Evolutionary conservation across 1,139 yeast genomes (phyloP).

Genomic region (Lodderomyces beijingensis): DNA sequence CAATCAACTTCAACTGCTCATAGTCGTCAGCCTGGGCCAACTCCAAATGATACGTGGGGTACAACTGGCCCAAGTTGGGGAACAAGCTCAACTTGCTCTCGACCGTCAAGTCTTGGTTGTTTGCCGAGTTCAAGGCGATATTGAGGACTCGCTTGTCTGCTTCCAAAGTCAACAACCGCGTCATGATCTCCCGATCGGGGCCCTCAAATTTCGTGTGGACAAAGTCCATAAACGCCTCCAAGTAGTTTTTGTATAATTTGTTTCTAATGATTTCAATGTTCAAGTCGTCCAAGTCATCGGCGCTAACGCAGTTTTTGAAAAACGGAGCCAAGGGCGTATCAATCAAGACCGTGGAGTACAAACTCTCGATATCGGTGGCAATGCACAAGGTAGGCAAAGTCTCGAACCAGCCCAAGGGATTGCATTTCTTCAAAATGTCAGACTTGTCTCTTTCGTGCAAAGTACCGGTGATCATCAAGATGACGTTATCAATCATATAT

Average conservation of each 20-base stretch:
- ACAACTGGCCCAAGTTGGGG: constrained; percentile 63
- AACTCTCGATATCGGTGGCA: constrained; percentile 88
- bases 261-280: constrained; percentile 94
- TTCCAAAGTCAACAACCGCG: constrained; percentile 73
- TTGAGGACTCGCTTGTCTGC: constrained; percentile 95
- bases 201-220: constrained; percentile 54
- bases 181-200: constrained; percentile 84
- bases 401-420: constrained; percentile 98
- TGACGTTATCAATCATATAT: constrained; percentile 97
- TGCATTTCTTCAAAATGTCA: constrained; percentile 85
- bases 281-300: constrained; percentile 90
- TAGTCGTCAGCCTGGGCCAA: constrained; percentile 78
- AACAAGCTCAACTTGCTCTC: constrained; percentile 55
- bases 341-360: constrained; percentile 89
- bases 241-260: constrained; percentile 84
- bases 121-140: constrained; percentile 84
- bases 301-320: constrained; percentile 86
- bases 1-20: constrained; percentile 73
- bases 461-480: constrained; percentile 94
- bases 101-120: constrained; percentile 63
- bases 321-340: constrained; percentile 98
- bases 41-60: constrained; percentile 68
- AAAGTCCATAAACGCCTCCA: constrained; percentile 80
- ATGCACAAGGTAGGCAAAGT: constrained; percentile 92
- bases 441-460: constrained; percentile 88